A percentile compares a stretch with the other conserved stretches of the same genome.
Evolutionary conservation across 1,284 basidiomycete species (phyloP).

Genomic region (Stygiomarasmius scandens): DNA sequence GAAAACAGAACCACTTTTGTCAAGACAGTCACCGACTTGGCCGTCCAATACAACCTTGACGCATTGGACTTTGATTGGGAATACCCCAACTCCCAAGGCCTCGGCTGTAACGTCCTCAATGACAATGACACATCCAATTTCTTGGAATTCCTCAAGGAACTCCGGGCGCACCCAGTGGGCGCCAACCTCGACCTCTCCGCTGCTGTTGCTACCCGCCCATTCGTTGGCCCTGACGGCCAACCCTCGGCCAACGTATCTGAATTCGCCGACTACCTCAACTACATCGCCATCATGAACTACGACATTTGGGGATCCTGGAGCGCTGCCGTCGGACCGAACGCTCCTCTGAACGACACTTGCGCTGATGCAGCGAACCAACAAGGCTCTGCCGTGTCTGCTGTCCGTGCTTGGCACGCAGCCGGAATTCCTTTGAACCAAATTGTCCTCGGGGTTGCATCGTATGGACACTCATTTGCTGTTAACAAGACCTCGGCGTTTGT

Average conservation of each 20-base stretch:
- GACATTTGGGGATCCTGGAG: constrained; percentile 46
- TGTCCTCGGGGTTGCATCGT: constrained; percentile 79
- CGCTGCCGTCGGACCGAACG: constrained; percentile 63
- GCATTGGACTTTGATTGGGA: constrained; percentile 87
- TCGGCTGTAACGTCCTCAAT: constrained; percentile 58
- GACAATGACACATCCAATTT: constrained; percentile 54
- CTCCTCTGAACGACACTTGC: constrained; percentile 83
- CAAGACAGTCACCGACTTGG: constrained; percentile 62
- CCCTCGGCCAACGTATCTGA: constrained; percentile 59
- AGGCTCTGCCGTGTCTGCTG: constrained; percentile 75
- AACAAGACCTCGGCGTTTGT: constrained; percentile 32
- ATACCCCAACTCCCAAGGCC: constrained; percentile 52
- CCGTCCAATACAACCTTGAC: constrained; percentile 65
- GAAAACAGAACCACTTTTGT: constrained; percentile 69
- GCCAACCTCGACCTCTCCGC: constrained; percentile 64
- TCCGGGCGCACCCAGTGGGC: constrained; percentile 53
- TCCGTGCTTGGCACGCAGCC: constrained; percentile 73
- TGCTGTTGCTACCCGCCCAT: constrained; percentile 64
- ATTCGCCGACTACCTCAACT: constrained; percentile 61
- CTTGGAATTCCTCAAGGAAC: constrained; percentile 59
- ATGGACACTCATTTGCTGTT: constrained; percentile 68
- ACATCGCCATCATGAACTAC: constrained; percentile 75
- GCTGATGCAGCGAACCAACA: constrained; percentile 56
- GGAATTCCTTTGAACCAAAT: constrained; percentile 74
- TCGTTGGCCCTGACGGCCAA: constrained; percentile 48